A percentile compares a stretch with the other conserved stretches of the same genome.
Conservation (phyloP, 352 stramenopile species). For the Pythium insidiosum region DNA sequence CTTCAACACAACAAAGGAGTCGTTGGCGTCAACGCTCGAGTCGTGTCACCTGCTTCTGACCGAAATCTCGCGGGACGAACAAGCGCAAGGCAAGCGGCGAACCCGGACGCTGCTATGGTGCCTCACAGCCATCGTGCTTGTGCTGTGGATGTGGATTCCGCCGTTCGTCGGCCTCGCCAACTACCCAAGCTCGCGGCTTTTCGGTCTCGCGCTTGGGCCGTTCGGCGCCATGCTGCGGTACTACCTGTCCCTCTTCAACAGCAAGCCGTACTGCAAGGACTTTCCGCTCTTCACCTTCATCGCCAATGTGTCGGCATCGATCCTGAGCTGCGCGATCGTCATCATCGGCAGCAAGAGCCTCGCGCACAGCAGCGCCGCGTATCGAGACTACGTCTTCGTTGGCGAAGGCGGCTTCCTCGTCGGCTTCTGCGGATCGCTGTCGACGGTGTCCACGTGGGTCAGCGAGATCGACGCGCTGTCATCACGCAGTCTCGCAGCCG, state of each 20-base stretch:
- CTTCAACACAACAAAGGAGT: constrained; percentile 1
- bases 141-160: constrained; percentile 14
- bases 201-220: constrained; percentile 11
- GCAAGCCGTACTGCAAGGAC: constrained; percentile 5
- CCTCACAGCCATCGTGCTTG: not conserved
- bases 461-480: constrained; percentile 18
- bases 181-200: constrained; percentile 15
- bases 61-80: constrained; percentile 11
- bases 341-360: constrained; percentile 11
- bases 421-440: constrained; percentile 24
- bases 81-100: not conserved
- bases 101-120: not conserved
- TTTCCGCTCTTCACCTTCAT: constrained; percentile 21
- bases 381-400: constrained; percentile 8
- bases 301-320: constrained; percentile 17
- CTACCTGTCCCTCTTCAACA: constrained; percentile 20
- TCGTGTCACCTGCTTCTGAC: constrained; percentile 1
- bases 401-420: constrained; percentile 11
- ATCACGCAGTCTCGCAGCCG: not conserved
- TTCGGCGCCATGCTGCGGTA: constrained; percentile 21
- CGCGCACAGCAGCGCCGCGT: not conserved
- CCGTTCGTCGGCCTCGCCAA: constrained; percentile 13
- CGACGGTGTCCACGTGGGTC: constrained; percentile 27
- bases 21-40: constrained; percentile 4
- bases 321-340: constrained; percentile 12